Percentiles rank a stretch among this genome's conserved stretches.
Conservation (phyloP, 2,329 filamentous ascomycete species). For the Neurospora sp. region DNA sequence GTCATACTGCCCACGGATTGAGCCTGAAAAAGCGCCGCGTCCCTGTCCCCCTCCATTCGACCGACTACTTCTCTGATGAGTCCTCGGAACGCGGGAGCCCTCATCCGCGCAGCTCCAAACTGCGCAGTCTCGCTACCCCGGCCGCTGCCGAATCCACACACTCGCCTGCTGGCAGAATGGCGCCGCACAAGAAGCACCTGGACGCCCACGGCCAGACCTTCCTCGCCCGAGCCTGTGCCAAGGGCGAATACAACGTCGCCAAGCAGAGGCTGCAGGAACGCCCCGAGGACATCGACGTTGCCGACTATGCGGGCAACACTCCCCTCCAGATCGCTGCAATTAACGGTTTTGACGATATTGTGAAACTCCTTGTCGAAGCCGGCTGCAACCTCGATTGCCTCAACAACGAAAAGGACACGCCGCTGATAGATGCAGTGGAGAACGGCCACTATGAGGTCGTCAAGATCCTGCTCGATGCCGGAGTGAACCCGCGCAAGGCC, state of each 20-base stretch:
- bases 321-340: constrained; percentile 88
- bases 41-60: constrained; percentile 51
- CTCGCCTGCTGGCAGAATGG: constrained; percentile 55
- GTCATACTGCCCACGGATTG: constrained; percentile 44
- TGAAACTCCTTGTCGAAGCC: constrained; percentile 74
- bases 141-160: constrained; percentile 49
- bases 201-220: constrained; percentile 89
- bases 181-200: constrained; percentile 72
- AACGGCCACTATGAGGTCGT: constrained; percentile 90
- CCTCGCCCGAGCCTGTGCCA: constrained; percentile 81
- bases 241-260: constrained; percentile 70
- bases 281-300: constrained; percentile 78
- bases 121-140: constrained; percentile 46
- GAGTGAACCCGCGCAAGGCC: constrained; percentile 82
- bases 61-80: constrained; percentile 59
- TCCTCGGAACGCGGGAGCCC: constrained; percentile 53
- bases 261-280: constrained; percentile 67
- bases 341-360: constrained; percentile 77
- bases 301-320: constrained; percentile 93
- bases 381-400: constrained; percentile 76
- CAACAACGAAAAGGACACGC: constrained; percentile 80
- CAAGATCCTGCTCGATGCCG: constrained; percentile 70
- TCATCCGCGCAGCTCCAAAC: constrained; percentile 47
- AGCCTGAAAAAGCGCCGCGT: constrained; percentile 51
- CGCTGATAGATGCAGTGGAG: constrained; percentile 90